Evolutionary conservation across 2,329 filamentous ascomycete species (phyloP), one percentile per base, ranked within the genome.

Genomic region (Ciborinia camelliae): DNA sequence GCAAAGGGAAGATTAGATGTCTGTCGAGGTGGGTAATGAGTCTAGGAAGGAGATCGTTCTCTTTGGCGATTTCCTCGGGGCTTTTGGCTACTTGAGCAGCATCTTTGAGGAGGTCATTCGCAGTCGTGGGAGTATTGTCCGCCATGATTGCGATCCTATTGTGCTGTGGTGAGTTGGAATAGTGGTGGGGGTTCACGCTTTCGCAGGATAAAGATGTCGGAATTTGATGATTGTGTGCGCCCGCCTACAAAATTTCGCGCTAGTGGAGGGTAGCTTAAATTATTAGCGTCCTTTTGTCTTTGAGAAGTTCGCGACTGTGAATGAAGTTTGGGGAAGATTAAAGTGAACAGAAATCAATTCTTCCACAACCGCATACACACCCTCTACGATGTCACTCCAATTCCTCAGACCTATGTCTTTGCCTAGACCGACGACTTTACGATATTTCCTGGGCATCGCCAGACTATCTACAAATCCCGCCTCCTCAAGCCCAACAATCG

Each of bases 1-100:
- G 89, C 69, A 99, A 86, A 71, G 95, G 95, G 81, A 96, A 99
- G 76, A 98, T 90, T 74, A 99, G 84, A 79, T 99, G 95, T 72
- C 95, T 89, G 82, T 97, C 95, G 78, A 99, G 90, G 78, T 96
- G 88, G 72, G 88, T 88, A 77, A 97, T 90, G 75, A 99, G 83
- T 80, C 93, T 92, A 74, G 92, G 91, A 73, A 97, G 86, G 69
- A 98, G 72, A 63, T 78, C 78, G 54, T 79, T 77, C 71, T 81
- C 81, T 71, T 80, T 80, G 70, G 79, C 77, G 66, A 82, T 73
- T 67, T 79, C 76, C 72, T 81, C 80, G 67, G 81, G 80, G 64
- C 79, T 79, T 65, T 79, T 78, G 64, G 80, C 79, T 67, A 74
- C 76, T 70, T 78, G 60, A 28, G 57, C 35, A 48, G 67, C 57